A percentile compares a stretch with the other conserved stretches of the same genome.
phyloP scores from a whole-genome alignment of 495 filamentous ascomycete genomes.

The Podospora fimiseda region DNA sequence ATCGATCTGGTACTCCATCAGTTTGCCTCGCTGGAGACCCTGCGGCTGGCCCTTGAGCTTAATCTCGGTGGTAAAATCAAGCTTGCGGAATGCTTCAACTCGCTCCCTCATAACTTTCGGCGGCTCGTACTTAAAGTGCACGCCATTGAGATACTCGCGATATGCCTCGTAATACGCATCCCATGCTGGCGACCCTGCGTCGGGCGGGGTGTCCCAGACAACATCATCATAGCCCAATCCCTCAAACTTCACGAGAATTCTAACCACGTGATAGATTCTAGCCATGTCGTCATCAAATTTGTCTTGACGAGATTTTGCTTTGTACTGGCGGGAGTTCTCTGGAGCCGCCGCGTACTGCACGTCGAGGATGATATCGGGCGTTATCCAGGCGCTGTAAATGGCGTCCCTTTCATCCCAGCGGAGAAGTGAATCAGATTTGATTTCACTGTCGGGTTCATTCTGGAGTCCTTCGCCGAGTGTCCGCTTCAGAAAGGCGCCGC shows the following conservation, averaged over 20 bases:
- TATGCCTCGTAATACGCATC: constrained; percentile 78
- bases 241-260: constrained; percentile 82
- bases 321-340: constrained; percentile 31
- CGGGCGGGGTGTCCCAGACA: constrained; percentile 82
- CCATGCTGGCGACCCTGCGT: constrained; percentile 62
- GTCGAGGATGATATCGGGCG: constrained; percentile 81
- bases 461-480: constrained; percentile 43
- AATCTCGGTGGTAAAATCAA: constrained; percentile 59
- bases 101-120: constrained; percentile 51
- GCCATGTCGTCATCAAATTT: constrained; percentile 60
- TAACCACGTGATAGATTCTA: constrained; percentile 59
- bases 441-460: constrained; percentile 12
- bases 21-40: constrained; percentile 64
- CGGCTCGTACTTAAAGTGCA: constrained; percentile 55
- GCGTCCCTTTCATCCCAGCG: constrained; percentile 71
- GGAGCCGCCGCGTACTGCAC: constrained; percentile 50
- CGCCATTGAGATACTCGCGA: constrained; percentile 70
- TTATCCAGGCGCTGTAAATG: constrained; percentile 73
- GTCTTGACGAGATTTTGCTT: constrained; percentile 20
- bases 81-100: constrained; percentile 52
- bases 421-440: constrained; percentile 40
- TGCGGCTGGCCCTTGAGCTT: constrained; percentile 67
- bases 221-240: constrained; percentile 91
- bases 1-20: constrained; percentile 92
- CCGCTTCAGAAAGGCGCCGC: constrained; percentile 66